Base-by-base conservation (phyloP, 345 rosid genomes). In the Eucalyptus decipiens region DNA sequence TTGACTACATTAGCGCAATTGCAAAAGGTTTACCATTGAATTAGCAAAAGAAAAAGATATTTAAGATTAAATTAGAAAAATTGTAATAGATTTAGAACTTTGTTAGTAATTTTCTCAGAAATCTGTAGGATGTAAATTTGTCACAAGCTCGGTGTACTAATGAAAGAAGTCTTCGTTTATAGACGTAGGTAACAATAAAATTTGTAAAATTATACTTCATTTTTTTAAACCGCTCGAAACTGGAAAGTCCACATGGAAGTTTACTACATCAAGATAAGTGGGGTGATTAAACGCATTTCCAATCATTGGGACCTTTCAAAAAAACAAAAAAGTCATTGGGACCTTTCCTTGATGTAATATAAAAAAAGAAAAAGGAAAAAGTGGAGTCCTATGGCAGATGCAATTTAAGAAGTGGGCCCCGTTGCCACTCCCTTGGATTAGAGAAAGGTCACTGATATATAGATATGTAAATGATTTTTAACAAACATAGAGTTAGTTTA, bases 1-100 rank as follows among this genome's bases (percentile, higher is more conserved):
- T 52, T 10, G 58, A 21, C 5, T 2, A 2, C 4, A 3, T 19
- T 19, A 21, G 2, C 0, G 5, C 11, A 52, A 52, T 52, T 52
- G 24, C 11, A 21, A 19, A 52, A 52, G 0, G 1, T 52, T 52
- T 52, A 52, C 11, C 11, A 52, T 52, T 52, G 11, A 21, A 21
- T 21, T 52, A 52, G 26, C 24, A 52, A 52, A 52, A 19, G 9
- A 52, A 4, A 52, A 52, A 21, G 0, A 52, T 52, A 0, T 52
- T 52, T 52, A 52, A 52, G 26, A 52, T 19, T 52, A 26, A 52
- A 52, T 52, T 52, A 52, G 11, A 52, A 52, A 52, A 52, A 8
- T 52, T 21, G 1, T 21, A 21, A 52, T 52, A 1, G 58, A 2
- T 52, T 52, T 52, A 52, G 4, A 8, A 21, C 26, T 52, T 52